phyloP scores from a whole-genome alignment of 1,139 yeast species.

The Entelexis paramagnoliae region DNA sequence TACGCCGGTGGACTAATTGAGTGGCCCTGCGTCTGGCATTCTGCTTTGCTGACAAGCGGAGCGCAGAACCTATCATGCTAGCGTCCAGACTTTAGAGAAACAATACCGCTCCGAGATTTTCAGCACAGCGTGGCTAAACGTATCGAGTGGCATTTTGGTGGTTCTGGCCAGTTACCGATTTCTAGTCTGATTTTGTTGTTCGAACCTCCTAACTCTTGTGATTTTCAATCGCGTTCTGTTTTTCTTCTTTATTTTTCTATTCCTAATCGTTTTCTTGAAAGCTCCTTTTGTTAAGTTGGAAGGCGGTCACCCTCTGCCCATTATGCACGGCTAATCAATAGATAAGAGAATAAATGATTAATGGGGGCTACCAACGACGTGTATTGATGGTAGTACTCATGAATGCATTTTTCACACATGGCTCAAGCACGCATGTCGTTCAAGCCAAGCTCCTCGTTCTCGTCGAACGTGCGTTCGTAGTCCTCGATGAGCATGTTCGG shows the following conservation, averaged over 20 bases:
- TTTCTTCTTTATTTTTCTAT: too few species aligned
- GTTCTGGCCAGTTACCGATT: too few species aligned
- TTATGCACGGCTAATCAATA: neutral
- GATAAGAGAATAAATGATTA: neutral
- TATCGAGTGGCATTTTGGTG: too few species aligned
- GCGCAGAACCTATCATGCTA: neutral
- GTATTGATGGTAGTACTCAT: neutral
- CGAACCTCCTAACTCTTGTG: too few species aligned
- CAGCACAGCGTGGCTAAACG: neutral
- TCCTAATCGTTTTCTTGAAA: too few species aligned
- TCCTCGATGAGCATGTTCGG: constrained; percentile 92
- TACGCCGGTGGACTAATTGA: neutral
- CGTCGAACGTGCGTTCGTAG: constrained; percentile 71
- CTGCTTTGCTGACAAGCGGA: neutral
- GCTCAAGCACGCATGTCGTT: constrained; percentile 52
- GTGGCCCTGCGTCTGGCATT: too few species aligned
- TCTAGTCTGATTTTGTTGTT: too few species aligned
- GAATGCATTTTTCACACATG: neutral
- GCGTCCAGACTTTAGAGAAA: too few species aligned
- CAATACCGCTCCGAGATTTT: too few species aligned
- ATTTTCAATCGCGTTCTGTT: too few species aligned
- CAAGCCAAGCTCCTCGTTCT: constrained; percentile 87
- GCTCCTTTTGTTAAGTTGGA: too few species aligned
- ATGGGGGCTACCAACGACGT: neutral
- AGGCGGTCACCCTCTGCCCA: neutral